Evolutionary conservation across 2,329 filamentous ascomycete species (phyloP), one percentile per base, ranked within the genome.

Genomic region (Leptographium procerum): DNA sequence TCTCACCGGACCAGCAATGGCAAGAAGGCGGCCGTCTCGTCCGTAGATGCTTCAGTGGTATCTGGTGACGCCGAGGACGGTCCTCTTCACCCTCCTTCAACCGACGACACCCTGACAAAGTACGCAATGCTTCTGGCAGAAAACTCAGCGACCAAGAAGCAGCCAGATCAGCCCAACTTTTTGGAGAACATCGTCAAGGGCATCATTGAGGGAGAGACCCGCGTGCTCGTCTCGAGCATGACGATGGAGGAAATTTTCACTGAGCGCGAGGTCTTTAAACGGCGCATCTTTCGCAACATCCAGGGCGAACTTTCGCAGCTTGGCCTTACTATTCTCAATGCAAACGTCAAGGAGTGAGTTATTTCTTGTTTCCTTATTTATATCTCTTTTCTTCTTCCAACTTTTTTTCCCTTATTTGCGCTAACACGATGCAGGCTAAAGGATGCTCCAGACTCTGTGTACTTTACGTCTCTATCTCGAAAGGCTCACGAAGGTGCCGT

Each of bases 191-290:
- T 95, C 61, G 86, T 95, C 71, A 92, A 90, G 71, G 89, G 89
- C 61, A 91, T 95, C 69, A 94, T 95, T 65, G 89, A 95, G 70
- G 90, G 90, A 61, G 90, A 95, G 71, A 91, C 88, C 1, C 82
- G 90, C 60, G 87, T 89, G 7, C 83, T 95, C 57, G 88, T 95
- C 48, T 89, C 85, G 0, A 86, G 83, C 65, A 92, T 95, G 88
- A 91, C 88, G n/a, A 92, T 94, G 87, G 89, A 92, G 69, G 89
- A 94, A 71, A 88, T 95, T 60, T 71, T 70, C 56, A 67, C 65
- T 34, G 68, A 68, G 63, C 66, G 68, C 34, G 68, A 70, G 62
- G 65, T 69, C 14, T 71, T 71, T 57, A 70, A 92, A 75, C 81
- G 79, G 64, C 84, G 87, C 64, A 86, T 88, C 65, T 87, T 86